Conservation (phyloP, 2,329 filamentous ascomycete species). For the Clonostachys rhizophaga region DNA sequence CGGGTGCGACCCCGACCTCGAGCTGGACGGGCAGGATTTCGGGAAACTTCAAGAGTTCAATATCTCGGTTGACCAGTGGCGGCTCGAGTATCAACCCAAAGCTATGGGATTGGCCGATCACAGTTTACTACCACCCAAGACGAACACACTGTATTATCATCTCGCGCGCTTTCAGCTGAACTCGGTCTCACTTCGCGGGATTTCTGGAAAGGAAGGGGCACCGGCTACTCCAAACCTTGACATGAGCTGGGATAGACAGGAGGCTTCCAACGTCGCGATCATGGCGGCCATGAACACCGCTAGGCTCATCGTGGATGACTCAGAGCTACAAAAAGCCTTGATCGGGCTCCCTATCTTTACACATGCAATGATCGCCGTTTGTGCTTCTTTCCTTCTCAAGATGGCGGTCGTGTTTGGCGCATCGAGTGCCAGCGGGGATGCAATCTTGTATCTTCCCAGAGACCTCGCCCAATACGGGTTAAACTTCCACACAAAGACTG, state of each 20-base stretch:
- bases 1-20: conserved; percentile 9
- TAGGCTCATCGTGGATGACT: conserved; percentile 6
- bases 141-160: conserved; percentile 6
- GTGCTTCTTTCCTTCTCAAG: conserved; percentile 8
- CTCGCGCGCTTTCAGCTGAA: conserved; percentile 8
- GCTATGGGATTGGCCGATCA: neutral
- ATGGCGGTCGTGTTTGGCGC: conserved; percentile 8
- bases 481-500: conserved; percentile 8
- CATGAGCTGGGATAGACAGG: conserved; percentile 8
- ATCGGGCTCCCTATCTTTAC: conserved; percentile 9
- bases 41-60: conserved; percentile 6
- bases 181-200: conserved; percentile 5
- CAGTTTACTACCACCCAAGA: conserved; percentile 2
- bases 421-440: neutral
- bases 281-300: conserved; percentile 6
- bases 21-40: conserved; percentile 4
- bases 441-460: conserved; percentile 3
- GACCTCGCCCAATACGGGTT: conserved; percentile 7
- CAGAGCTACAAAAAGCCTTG: conserved; percentile 5
- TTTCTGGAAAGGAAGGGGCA: conserved; percentile 2
- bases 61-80: conserved; percentile 6
- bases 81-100: conserved; percentile 5
- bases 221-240: neutral
- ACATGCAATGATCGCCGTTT: conserved; percentile 10
- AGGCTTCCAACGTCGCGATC: conserved; percentile 8